A percentile compares a stretch with the other conserved stretches of the same genome.
Conservation (phyloP, 176 grass and related monocot species). For the Puya raimondii region DNA sequence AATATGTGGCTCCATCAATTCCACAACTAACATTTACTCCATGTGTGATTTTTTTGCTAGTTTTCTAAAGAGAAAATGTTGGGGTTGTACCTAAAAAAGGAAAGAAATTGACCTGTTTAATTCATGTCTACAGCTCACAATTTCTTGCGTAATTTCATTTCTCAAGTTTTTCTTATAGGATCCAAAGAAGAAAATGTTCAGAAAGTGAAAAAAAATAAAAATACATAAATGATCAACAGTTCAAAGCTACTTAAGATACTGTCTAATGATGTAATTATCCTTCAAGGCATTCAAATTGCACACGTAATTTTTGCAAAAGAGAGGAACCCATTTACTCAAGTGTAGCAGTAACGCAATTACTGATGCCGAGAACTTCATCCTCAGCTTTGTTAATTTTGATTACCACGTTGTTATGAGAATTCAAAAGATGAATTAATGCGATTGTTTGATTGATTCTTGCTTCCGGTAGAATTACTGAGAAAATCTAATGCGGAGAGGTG, state of each 20-base stretch:
- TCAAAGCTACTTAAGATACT: background rate
- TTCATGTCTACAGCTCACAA: no score
- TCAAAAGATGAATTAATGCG: background rate
- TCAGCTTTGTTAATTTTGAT: background rate
- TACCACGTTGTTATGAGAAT: background rate
- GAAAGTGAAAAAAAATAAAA: background rate
- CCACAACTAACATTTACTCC: no score
- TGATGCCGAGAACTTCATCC: background rate
- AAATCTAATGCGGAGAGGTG: constrained; percentile 4
- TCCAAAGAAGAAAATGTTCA: no score
- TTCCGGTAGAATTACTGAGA: constrained; percentile 1
- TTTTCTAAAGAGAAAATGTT: no score
- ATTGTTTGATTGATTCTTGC: background rate
- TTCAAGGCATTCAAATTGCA: background rate
- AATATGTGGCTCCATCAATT: no score
- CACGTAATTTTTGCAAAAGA: constrained; percentile 9
- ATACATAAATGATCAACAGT: background rate
- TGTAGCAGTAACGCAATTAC: constrained; percentile 2
- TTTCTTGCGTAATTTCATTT: no score
- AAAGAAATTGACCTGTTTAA: no score
- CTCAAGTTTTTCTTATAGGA: no score
- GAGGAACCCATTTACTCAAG: constrained; percentile 19
- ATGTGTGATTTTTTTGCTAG: no score
- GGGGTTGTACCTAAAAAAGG: no score
- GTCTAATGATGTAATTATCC: background rate